A percentile compares a stretch with the other conserved stretches of the same genome.
Evolutionary conservation across 345 rosid species (phyloP).

Genomic region (Clausena lansium): DNA sequence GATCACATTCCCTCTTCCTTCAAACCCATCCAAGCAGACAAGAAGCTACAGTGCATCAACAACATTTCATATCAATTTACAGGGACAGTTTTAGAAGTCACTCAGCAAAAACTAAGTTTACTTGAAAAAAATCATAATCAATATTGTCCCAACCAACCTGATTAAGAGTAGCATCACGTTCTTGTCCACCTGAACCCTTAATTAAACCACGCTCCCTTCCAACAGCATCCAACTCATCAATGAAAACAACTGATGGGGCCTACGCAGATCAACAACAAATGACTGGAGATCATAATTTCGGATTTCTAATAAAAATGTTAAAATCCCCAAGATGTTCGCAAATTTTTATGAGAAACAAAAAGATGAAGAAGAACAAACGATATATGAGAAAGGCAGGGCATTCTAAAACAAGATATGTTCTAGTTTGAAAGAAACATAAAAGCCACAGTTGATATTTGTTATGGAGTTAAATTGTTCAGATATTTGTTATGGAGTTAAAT

Average conservation of each 20-base stretch:
- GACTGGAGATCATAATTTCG: neutral
- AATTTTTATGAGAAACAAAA: neutral
- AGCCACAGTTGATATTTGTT: neutral
- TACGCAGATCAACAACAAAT: constrained; percentile 20
- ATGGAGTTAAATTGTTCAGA: neutral
- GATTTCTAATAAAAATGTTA: neutral
- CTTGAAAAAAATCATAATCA: neutral
- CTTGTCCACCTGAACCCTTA: constrained; percentile 97
- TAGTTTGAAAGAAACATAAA: neutral
- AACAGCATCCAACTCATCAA: constrained; percentile 95
- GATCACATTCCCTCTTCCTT: constrained; percentile 94
- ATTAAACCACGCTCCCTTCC: constrained; percentile 96
- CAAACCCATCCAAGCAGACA: constrained; percentile 94
- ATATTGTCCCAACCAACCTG: constrained; percentile 53
- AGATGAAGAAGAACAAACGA: neutral
- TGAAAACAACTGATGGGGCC: constrained; percentile 95
- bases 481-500: neutral
- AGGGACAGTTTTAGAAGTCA: neutral
- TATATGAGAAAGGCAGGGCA: neutral
- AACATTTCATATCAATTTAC: constrained; percentile 7
- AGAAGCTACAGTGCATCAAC: constrained; percentile 58
- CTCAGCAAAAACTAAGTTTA: neutral
- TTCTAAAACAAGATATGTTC: neutral
- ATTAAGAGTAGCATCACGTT: constrained; percentile 96
- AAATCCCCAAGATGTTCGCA: neutral